Percentiles rank a stretch among this genome's conserved stretches.
phyloP scores from a whole-genome alignment of 768 basidiomycete species.

The Termitomyces sp. region DNA sequence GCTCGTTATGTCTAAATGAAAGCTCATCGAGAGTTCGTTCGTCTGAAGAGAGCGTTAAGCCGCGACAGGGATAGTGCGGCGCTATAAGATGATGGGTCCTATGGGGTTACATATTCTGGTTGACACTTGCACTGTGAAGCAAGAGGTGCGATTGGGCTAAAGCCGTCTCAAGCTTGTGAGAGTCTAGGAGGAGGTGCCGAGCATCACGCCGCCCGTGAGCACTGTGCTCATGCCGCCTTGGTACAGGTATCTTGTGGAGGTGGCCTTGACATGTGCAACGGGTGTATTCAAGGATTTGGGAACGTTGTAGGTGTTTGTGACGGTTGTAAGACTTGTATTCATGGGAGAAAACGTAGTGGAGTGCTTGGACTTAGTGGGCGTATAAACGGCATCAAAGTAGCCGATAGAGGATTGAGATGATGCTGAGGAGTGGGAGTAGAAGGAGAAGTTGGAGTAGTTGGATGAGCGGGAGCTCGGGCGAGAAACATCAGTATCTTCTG shows the following conservation, averaged over 20 bases:
- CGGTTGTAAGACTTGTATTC: neutral
- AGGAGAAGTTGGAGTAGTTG: slow-evolving; percentile 22
- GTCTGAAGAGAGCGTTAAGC: neutral
- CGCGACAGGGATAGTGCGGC: neutral
- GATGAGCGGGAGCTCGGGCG: slow-evolving; percentile 37
- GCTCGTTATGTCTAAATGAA: neutral
- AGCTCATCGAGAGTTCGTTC: neutral
- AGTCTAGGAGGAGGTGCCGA: slow-evolving; percentile 18
- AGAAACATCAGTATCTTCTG: slow-evolving; percentile 21
- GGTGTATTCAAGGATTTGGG: slow-evolving; percentile 1
- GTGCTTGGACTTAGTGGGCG: neutral
- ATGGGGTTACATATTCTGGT: neutral
- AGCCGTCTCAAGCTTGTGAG: neutral
- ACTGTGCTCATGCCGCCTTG: slow-evolving; percentile 38
- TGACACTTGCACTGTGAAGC: neutral
- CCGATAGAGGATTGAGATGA: slow-evolving; percentile 24
- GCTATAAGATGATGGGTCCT: neutral
- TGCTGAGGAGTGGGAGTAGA: slow-evolving; percentile 23
- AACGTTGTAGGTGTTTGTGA: neutral
- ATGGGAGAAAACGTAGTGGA: slow-evolving; percentile 7
- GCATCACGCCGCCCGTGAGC: slow-evolving; percentile 41
- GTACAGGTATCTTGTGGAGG: slow-evolving; percentile 31
- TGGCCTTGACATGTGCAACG: slow-evolving; percentile 15
- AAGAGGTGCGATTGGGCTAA: neutral
- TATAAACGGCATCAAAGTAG: slow-evolving; percentile 4